phyloP scores from a whole-genome alignment of 2,329 filamentous ascomycete species.

The Aspergillus persii region DNA sequence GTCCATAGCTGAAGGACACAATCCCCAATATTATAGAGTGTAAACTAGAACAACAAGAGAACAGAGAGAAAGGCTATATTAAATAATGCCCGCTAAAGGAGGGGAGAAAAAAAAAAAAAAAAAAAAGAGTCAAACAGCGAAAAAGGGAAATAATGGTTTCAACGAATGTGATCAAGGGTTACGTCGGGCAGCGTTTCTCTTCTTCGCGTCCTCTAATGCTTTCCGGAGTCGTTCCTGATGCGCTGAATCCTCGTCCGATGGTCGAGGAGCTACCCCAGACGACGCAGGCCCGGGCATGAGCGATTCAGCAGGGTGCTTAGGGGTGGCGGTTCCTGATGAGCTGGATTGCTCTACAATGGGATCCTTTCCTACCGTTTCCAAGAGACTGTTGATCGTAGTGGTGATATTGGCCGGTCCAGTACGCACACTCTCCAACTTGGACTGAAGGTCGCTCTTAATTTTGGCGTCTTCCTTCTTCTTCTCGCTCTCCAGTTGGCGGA shows the following conservation, averaged over 20 bases:
- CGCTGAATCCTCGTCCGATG: constrained; percentile 35
- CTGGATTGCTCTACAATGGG: constrained; percentile 19
- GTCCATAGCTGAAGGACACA: background rate
- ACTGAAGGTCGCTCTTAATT: constrained; percentile 42
- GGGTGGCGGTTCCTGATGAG: constrained; percentile 9
- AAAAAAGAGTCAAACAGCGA: background rate
- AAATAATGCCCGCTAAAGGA: background rate
- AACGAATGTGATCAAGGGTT: constrained; percentile 11
- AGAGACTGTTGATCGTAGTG: constrained; percentile 38
- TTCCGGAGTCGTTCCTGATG: constrained; percentile 49
- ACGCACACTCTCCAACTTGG: constrained; percentile 43
- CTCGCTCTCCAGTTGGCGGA: constrained; percentile 44
- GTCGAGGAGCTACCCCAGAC: constrained; percentile 18
- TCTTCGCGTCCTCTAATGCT: constrained; percentile 55
- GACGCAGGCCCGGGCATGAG: constrained; percentile 28
- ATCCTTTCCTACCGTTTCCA: constrained; percentile 33
- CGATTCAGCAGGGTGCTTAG: constrained; percentile 14
- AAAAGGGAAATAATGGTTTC: background rate
- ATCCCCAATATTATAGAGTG: background rate
- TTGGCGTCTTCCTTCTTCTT: constrained; percentile 51
- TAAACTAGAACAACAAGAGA: background rate
- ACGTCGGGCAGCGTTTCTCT: constrained; percentile 47
- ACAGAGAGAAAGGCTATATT: constrained; percentile 1
- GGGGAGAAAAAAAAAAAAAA: no score
- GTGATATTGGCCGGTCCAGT: constrained; percentile 39